Percentiles rank a stretch among this genome's conserved stretches.
Evolutionary conservation across 2,329 filamentous ascomycete genomes (phyloP).

Genomic region (Fusarium newnesense): DNA sequence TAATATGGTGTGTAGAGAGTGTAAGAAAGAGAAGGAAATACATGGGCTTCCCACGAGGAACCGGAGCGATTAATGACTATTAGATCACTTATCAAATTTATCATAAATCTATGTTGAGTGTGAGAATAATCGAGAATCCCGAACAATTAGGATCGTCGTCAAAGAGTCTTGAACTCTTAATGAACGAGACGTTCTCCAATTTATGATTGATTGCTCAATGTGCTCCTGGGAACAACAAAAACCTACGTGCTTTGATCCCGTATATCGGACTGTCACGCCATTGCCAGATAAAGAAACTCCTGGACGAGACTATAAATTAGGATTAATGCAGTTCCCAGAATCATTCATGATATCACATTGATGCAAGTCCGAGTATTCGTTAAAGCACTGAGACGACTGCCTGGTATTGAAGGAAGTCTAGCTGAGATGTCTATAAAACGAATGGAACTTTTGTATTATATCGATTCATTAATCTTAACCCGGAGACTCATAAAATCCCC

Average conservation of each 20-base stretch:
- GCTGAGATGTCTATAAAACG: constrained; percentile 3
- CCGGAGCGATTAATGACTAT: background rate
- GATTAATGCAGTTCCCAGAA: background rate
- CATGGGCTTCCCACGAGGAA: background rate
- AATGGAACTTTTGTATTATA: constrained; percentile 17
- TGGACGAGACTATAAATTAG: too few species aligned
- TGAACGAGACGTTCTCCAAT: background rate
- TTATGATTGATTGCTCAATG: background rate
- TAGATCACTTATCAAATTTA: background rate
- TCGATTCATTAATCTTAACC: constrained; percentile 8
- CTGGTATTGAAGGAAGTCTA: background rate
- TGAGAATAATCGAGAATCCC: background rate
- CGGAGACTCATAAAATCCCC: background rate
- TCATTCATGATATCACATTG: background rate
- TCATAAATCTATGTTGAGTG: too few species aligned
- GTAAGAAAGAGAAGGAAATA: background rate
- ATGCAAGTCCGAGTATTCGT: background rate
- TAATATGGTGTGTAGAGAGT: background rate
- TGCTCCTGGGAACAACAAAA: background rate
- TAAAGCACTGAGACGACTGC: background rate
- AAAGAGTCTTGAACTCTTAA: background rate
- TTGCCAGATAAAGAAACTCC: background rate
- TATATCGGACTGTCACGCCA: background rate
- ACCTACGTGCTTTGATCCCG: background rate
- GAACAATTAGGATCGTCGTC: background rate